These are phyloP conservation scores for Sclerotinia glacialis DNA, from an alignment of 2,329 filamentous ascomycete species.

Conservation along the genomic window DNA sequence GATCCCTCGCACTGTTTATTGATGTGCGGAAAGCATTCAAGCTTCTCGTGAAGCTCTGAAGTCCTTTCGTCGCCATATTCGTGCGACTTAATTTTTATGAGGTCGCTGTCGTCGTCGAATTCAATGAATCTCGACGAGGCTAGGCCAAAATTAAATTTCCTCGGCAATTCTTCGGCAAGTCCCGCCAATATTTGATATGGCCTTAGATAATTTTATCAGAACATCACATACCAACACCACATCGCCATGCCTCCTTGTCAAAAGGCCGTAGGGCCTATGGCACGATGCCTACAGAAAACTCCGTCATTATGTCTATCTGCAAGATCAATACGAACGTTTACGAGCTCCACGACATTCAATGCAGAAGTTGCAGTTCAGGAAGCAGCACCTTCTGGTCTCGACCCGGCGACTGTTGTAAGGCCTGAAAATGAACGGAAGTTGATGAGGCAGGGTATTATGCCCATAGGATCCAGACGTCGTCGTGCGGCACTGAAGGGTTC, in stretches of 20 bases:
- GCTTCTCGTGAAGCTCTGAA: constrained; percentile 36
- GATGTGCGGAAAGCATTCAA: constrained; percentile 33
- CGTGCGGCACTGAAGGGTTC: constrained; percentile 66
- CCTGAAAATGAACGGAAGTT: constrained; percentile 64
- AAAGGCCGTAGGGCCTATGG: constrained; percentile 56
- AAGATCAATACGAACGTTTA: constrained; percentile 34
- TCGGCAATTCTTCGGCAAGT: constrained; percentile 32
- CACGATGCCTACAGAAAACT: constrained; percentile 50
- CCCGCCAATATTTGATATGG: constrained; percentile 25
- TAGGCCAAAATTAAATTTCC: constrained; percentile 31
- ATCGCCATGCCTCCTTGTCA: constrained; percentile 56
- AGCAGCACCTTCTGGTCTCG: constrained; percentile 46
- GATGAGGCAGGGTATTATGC: constrained; percentile 64
- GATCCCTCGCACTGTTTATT: constrained; percentile 39
- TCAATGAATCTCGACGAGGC: constrained; percentile 25
- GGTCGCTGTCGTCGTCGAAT: constrained; percentile 25
- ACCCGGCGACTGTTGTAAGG: constrained; percentile 67
- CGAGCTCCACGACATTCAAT: constrained; percentile 41
- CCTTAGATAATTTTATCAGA: constrained; percentile 33
- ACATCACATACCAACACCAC: constrained; percentile 27
- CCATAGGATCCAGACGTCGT: constrained; percentile 80
- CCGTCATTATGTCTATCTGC: constrained; percentile 34
- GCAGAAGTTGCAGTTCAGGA: constrained; percentile 41
- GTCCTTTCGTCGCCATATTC: constrained; percentile 39
- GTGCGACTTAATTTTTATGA: constrained; percentile 23